phyloP scores from a whole-genome alignment of 305 asterid genomes.

The Solanum chacoense region DNA sequence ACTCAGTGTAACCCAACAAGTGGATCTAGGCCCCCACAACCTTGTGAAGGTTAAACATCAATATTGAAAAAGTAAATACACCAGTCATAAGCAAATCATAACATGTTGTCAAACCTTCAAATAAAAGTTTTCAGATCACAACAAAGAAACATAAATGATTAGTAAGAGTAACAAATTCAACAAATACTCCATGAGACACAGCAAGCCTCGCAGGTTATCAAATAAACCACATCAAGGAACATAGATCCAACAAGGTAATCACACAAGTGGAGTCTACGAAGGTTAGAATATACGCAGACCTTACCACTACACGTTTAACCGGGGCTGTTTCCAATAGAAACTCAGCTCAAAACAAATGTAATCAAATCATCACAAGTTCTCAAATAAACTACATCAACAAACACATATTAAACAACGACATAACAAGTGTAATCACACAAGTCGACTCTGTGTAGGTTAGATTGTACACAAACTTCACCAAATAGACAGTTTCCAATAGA shows the following conservation, averaged over 20 bases:
- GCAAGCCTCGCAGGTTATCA: not conserved
- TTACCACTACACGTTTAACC: not conserved
- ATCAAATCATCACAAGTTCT: not conserved
- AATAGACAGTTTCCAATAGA: not conserved
- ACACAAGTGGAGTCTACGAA: not conserved
- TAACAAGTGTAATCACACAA: not conserved
- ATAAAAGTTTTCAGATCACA: not conserved
- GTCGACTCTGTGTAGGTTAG: not conserved
- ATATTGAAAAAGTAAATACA: not conserved
- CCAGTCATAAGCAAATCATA: not conserved
- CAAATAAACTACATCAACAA: not conserved
- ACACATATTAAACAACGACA: not conserved
- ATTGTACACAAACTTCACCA: not conserved
- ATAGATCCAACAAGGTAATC: not conserved
- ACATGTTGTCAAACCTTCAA: not conserved
- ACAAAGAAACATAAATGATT: not conserved
- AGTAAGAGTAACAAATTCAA: not conserved
- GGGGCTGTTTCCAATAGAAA: not conserved
- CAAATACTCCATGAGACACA: not conserved
- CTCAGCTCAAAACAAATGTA: not conserved
- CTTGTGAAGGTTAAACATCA: not conserved
- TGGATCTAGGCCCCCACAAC: not conserved
- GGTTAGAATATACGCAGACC: fast-evolving
- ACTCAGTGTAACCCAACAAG: not conserved
- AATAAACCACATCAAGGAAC: not conserved